These are phyloP conservation scores for Grosmannia huntii DNA, from an alignment of 2,329 filamentous ascomycete genomes.

Conservation along the genomic window DNA sequence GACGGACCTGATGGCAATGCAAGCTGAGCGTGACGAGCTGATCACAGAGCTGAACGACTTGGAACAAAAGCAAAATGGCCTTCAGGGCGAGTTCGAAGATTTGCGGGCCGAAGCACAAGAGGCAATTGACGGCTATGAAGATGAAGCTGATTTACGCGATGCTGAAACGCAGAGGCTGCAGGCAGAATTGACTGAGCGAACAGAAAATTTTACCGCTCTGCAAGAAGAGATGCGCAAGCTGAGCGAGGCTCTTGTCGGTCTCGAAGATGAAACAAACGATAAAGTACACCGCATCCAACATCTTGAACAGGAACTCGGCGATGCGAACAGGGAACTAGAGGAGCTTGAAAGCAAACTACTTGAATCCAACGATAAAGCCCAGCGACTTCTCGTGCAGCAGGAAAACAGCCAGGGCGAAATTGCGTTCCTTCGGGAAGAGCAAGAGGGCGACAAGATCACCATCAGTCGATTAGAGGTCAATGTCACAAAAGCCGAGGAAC, in stretches of 20 bases:
- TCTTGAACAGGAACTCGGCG: conserved; percentile 69
- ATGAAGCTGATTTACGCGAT: conserved; percentile 59
- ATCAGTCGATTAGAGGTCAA: conserved; percentile 86
- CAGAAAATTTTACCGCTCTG: conserved; percentile 81
- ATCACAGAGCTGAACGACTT: conserved; percentile 35
- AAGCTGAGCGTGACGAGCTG: conserved; percentile 69
- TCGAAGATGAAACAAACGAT: conserved; percentile 80
- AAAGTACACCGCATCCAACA: conserved; percentile 69
- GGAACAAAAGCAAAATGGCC: conserved; percentile 17
- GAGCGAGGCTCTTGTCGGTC: conserved; percentile 69
- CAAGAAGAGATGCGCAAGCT: conserved; percentile 90
- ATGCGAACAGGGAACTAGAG: conserved; percentile 78
- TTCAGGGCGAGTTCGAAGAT: conserved; percentile 49
- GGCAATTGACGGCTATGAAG: conserved; percentile 54
- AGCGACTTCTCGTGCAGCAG: conserved; percentile 77
- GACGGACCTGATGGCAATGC: conserved; percentile 66
- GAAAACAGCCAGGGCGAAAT: conserved; percentile 91
- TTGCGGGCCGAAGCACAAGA: conserved; percentile 51
- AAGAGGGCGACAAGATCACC: conserved; percentile 94
- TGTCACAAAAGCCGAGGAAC: conserved; percentile 65
- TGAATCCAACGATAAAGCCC: conserved; percentile 77
- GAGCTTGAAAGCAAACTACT: conserved; percentile 71
- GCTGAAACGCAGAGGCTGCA: conserved; percentile 59
- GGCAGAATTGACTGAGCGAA: conserved; percentile 59
- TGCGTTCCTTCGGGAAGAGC: conserved; percentile 88